Base-by-base conservation (phyloP, 352 stramenopile species). In the Pythium phragmitis region DNA sequence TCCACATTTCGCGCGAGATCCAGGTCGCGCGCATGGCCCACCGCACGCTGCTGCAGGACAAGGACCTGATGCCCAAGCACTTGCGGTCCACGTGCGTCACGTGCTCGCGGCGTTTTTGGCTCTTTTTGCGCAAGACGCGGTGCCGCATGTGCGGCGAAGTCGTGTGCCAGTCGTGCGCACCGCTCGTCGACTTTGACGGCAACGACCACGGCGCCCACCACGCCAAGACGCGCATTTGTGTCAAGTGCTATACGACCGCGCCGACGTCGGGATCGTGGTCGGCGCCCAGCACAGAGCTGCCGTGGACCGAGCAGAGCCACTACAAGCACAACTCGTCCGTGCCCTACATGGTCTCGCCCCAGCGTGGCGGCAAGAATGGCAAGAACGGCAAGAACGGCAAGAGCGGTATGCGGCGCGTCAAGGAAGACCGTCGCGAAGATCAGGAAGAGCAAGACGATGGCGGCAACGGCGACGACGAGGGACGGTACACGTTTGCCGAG, bases 141-240 rank as follows among this genome's bases (percentile, higher is more conserved):
- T 92, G 83, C 52, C 78, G 83, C 16, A 70, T 92, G 39, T 92
- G 83, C 45, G 83, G 83, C 8, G 78, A 92, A 53, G 83, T 92
- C 28, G 80, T 91, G 21, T 92, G 83, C 26, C 81, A 89, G 52
- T 71, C 79, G 1, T 92, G 83, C 58, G 83, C 83, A 7, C 83
- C 83, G 7, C 72, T 83, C 11, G 70, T 90, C 14, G 69, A 84
- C 49, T 80, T 75, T 34, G 74, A 75, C 6, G 61, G 65, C 14
- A 65, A 72, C 0, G 67, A 69, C 21, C 59, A 65, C 11, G 59
- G 58, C 7, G 62, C 66, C 4, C 62, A 70, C 16, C 54, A 70
- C 39, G 49, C 43, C 34, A 88, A 87, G 58, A 90, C 81, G 26
- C 74, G 81, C 7, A 79, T 90, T 17, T 90, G 81, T 51, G 71